Base-by-base conservation (phyloP, 179 eudicot species). In the Corrigiola litoralis region DNA sequence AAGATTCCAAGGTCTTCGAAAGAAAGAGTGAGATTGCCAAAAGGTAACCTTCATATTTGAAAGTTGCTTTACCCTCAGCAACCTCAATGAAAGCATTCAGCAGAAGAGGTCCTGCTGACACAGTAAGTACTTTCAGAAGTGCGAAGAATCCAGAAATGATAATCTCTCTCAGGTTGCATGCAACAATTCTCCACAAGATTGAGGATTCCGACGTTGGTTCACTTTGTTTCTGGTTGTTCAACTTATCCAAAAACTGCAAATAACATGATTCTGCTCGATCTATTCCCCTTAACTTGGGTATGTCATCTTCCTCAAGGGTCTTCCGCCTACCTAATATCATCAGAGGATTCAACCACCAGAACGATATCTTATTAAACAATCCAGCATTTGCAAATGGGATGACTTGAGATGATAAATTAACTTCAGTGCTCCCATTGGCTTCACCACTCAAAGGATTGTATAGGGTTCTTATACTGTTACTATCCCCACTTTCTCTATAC, bases 261-360 rank as follows among this genome's bases (percentile, higher is more conserved):
- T 67, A 63, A 27, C 81, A 77, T 5, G 67, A 49, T 11, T 58
- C 81, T 12, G 81, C 72, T 27, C 58, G 65, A 29, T 77, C 81
- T 16, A 24, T 4, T 7, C 59, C 71, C 7, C 81, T 40, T 45
- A 77, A 36, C 27, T 69, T 48, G 13, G 81, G 81, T 20, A 77
- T 64, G 59, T 77, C 77, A 14, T 60, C 71, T 45, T 68, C 68
- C 13, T 64, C 75, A 8, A 77, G 72, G 21, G 65, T 73, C 58
- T 65, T 77, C 16, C 59, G 28, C 40, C 52, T 72, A 6, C 81
- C 77, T 24, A 28, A 27, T 59, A 55, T 72, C 77, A 72, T 72
- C 72, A 72, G 60, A 38, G 77, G 27, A 29, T 77, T 72, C 63
- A 77, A 32, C 81, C 81, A 77, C 77, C 74, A 68, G 48, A 77